Percentiles rank a stretch among this genome's conserved stretches.
These are phyloP conservation scores for Cordyceps tenuipes DNA, from an alignment of 2,329 filamentous ascomycete genomes.

Conservation along the genomic window DNA sequence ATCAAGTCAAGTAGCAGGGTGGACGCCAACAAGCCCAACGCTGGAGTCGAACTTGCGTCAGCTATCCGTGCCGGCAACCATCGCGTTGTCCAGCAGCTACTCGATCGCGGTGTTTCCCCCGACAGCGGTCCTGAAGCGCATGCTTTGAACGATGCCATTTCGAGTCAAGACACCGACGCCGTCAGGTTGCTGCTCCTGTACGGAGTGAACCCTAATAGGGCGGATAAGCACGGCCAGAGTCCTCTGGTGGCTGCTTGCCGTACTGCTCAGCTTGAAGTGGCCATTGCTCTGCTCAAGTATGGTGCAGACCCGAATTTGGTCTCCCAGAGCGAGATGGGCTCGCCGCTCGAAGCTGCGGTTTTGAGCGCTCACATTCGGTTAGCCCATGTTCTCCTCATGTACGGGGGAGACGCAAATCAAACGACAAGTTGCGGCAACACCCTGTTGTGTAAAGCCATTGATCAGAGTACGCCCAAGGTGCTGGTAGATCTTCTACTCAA, in stretches of 20 bases:
- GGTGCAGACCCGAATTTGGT: constrained; percentile 49
- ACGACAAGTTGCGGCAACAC: constrained; percentile 50
- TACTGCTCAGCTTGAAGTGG: constrained; percentile 47
- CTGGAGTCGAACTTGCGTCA: not conserved
- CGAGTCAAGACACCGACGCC: constrained; percentile 42
- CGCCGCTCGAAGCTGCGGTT: constrained; percentile 44
- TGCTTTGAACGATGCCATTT: constrained; percentile 45
- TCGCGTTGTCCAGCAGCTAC: constrained; percentile 31
- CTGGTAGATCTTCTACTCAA: constrained; percentile 52
- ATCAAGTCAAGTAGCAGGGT: not conserved
- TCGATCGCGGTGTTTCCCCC: constrained; percentile 48
- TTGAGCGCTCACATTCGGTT: constrained; percentile 46
- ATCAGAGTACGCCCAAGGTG: constrained; percentile 44
- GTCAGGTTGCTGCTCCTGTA: constrained; percentile 49
- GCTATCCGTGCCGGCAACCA: not conserved
- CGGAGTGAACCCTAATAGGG: constrained; percentile 46
- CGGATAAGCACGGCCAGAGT: constrained; percentile 39
- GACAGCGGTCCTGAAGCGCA: constrained; percentile 38
- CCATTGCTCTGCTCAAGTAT: constrained; percentile 54
- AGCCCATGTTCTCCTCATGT: constrained; percentile 50
- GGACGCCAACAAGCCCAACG: not conserved
- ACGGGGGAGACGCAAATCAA: constrained; percentile 50
- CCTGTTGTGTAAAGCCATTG: constrained; percentile 51
- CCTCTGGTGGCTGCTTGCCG: constrained; percentile 43
- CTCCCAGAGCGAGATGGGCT: constrained; percentile 40